Conservation (phyloP, 2,329 filamentous ascomycete species). For the Furcasterigmium sp. region DNA sequence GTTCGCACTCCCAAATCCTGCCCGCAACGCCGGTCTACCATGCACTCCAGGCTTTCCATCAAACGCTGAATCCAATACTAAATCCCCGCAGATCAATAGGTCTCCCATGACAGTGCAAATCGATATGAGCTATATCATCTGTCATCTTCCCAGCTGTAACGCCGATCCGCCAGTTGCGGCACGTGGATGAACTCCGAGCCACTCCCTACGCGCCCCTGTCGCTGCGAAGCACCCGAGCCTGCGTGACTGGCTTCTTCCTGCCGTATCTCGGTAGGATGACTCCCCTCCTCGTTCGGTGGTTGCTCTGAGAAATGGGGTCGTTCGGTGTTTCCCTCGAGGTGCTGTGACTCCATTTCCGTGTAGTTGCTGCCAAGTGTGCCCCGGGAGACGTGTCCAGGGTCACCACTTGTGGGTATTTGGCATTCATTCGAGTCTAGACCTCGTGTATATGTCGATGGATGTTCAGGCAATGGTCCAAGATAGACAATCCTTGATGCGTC, state of each 20-base stretch:
- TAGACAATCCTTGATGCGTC: slow-evolving; percentile 48
- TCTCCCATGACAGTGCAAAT: too few relatives aligned
- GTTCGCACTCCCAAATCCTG: too few relatives aligned
- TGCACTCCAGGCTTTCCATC: too few relatives aligned
- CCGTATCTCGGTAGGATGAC: too few relatives aligned
- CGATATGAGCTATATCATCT: slow-evolving; percentile 6
- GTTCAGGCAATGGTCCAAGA: slow-evolving; percentile 47
- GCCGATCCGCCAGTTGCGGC: slow-evolving; percentile 41
- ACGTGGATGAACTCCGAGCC: slow-evolving; percentile 43
- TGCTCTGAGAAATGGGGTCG: too few relatives aligned
- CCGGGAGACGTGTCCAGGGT: slow-evolving; percentile 15
- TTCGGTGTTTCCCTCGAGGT: too few relatives aligned
- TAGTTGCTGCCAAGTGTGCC: slow-evolving; percentile 53
- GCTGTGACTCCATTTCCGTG: slow-evolving; percentile 29
- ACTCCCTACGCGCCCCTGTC: slow-evolving; percentile 36
- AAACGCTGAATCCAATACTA: too few relatives aligned
- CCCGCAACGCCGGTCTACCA: too few relatives aligned
- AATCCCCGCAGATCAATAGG: too few relatives aligned
- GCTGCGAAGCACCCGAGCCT: slow-evolving; percentile 12
- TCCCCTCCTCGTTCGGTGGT: slow-evolving; percentile 10
- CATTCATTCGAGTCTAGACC: too few relatives aligned
- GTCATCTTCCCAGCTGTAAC: slow-evolving; percentile 47
- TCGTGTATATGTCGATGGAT: slow-evolving; percentile 22
- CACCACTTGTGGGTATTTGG: too few relatives aligned
- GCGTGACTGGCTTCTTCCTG: too few relatives aligned